Conservation (phyloP, 495 filamentous ascomycete genomes). For the Penicillium verhagenii region DNA sequence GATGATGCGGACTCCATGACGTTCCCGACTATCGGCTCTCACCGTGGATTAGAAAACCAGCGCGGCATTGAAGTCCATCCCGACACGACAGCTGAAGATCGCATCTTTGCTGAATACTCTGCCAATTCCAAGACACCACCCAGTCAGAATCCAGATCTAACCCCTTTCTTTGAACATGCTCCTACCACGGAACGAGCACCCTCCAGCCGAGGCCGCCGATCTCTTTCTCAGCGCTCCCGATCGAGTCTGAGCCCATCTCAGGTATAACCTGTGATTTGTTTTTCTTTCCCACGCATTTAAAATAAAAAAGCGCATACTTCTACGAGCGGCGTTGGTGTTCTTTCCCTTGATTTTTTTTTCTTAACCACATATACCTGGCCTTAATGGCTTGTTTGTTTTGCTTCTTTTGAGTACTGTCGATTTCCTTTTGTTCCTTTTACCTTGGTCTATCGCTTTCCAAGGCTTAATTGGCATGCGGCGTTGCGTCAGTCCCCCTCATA, state of each 20-base stretch:
- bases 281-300: background rate
- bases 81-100: slow-evolving; percentile 54
- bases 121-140: slow-evolving; percentile 48
- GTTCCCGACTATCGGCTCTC: slow-evolving; percentile 42
- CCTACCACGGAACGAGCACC: slow-evolving; percentile 34
- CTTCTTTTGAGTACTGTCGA: background rate
- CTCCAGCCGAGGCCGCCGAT: slow-evolving; percentile 37
- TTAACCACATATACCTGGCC: slow-evolving; percentile 3
- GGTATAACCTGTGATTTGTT: slow-evolving; percentile 11
- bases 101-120: slow-evolving; percentile 48
- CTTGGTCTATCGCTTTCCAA: background rate
- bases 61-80: slow-evolving; percentile 60
- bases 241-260: slow-evolving; percentile 38
- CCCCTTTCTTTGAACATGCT: slow-evolving; percentile 50
- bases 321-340: slow-evolving; percentile 8
- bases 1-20: slow-evolving; percentile 51
- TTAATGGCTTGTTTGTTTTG: background rate
- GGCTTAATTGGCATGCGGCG: background rate
- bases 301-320: slow-evolving; percentile 9
- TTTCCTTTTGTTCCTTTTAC: background rate
- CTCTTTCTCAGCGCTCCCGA: slow-evolving; percentile 39
- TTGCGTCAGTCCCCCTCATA: background rate
- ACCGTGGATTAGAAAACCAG: slow-evolving; percentile 48
- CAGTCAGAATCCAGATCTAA: slow-evolving; percentile 57
- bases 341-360: slow-evolving; percentile 1